phyloP scores from a whole-genome alignment of 2,329 filamentous ascomycete genomes.

The Epicoccum sorghinum region DNA sequence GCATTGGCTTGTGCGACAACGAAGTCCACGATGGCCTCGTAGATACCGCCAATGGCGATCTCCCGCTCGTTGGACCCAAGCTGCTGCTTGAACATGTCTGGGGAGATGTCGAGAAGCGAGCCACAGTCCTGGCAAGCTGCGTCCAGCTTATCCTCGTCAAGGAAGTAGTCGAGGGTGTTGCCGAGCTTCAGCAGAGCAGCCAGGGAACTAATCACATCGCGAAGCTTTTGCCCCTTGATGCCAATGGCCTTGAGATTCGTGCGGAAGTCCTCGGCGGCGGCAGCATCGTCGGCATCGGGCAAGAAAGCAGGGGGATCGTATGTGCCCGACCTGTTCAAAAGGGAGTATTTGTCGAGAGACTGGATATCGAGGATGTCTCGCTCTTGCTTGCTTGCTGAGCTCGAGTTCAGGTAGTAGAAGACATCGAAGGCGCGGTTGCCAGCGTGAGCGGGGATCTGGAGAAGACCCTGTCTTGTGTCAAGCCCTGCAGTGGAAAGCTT shows the following conservation, averaged over 20 bases:
- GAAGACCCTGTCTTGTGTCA: slow-evolving; percentile 78
- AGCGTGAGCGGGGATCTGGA: slow-evolving; percentile 77
- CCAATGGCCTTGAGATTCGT: slow-evolving; percentile 86
- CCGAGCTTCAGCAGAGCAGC: slow-evolving; percentile 90
- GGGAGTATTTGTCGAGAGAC: slow-evolving; percentile 73
- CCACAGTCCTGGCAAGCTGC: slow-evolving; percentile 89
- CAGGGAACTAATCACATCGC: slow-evolving; percentile 83
- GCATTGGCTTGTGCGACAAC: slow-evolving; percentile 88
- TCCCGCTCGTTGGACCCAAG: slow-evolving; percentile 85
- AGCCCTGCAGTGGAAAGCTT: slow-evolving; percentile 87
- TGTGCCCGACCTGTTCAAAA: slow-evolving; percentile 83
- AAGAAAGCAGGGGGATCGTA: slow-evolving; percentile 87
- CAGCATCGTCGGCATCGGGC: slow-evolving; percentile 89
- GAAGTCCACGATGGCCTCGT: slow-evolving; percentile 95
- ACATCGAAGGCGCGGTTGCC: slow-evolving; percentile 95
- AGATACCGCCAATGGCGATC: slow-evolving; percentile 82
- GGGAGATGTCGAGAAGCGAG: slow-evolving; percentile 83
- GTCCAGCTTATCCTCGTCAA: slow-evolving; percentile 84
- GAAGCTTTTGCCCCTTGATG: slow-evolving; percentile 83
- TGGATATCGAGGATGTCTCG: slow-evolving; percentile 86
- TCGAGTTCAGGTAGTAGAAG: slow-evolving; percentile 94
- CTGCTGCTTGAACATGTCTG: slow-evolving; percentile 77
- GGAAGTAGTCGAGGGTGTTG: slow-evolving; percentile 81
- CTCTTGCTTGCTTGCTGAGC: slow-evolving; percentile 86
- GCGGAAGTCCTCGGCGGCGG: slow-evolving; percentile 91